Percentiles rank a stretch among this genome's conserved stretches.
Evolutionary conservation across 106 monocot genomes (phyloP).

Genomic region (Dendrobium huoshanense): DNA sequence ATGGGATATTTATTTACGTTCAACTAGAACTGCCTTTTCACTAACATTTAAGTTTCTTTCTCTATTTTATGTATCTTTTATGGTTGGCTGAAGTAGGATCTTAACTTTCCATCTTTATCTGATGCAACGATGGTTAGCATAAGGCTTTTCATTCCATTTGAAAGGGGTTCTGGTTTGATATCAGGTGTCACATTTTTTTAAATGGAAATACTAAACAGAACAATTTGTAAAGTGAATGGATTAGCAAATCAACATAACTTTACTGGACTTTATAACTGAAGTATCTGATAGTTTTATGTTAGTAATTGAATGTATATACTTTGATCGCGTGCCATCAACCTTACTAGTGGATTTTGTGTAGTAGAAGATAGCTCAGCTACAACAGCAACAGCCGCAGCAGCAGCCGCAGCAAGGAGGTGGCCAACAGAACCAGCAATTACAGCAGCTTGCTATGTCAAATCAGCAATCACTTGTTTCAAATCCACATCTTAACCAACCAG

Average conservation of each 20-base stretch:
- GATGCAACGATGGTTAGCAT: too few relatives aligned
- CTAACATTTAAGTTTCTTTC: too few relatives aligned
- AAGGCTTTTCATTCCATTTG: too few relatives aligned
- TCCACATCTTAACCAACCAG: constrained; percentile 1
- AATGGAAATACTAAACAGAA: not conserved
- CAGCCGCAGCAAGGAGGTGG: constrained; percentile 4
- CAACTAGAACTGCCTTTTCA: too few relatives aligned
- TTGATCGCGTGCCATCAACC: not conserved
- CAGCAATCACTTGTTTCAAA: constrained; percentile 8
- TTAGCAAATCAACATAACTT: not conserved
- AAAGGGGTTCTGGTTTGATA: too few relatives aligned
- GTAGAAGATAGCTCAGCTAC: constrained; percentile 12
- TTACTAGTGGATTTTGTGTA: constrained; percentile 3
- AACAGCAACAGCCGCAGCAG: not conserved
- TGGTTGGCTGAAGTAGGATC: too few relatives aligned
- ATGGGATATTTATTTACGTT: too few relatives aligned
- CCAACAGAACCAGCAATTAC: constrained; percentile 6
- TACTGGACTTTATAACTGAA: not conserved
- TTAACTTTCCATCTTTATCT: too few relatives aligned
- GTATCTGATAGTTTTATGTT: not conserved
- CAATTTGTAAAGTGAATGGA: not conserved
- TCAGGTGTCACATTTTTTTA: too few relatives aligned
- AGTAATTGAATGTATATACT: not conserved
- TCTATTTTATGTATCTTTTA: too few relatives aligned
- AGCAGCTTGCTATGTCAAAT: not conserved